A percentile compares a stretch with the other conserved stretches of the same genome.
These are phyloP conservation scores for Isabelozyma pseudorhagii DNA, from an alignment of 805 yeast species.

Conservation along the genomic window DNA sequence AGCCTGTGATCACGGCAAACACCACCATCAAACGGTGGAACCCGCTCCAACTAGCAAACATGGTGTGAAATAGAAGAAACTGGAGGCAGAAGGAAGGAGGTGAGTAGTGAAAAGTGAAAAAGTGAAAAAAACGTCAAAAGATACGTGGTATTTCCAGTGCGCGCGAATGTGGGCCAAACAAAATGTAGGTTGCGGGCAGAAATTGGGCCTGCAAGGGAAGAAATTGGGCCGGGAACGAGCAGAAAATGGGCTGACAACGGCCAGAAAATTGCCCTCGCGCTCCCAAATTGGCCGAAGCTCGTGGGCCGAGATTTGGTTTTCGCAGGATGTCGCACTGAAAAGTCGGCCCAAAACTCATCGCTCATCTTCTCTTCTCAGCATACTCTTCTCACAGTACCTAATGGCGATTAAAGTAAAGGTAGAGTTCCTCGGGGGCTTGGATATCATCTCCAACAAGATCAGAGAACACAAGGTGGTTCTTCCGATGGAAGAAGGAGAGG, in stretches of 20 bases:
- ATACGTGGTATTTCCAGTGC: not conserved
- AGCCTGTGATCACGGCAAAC: not conserved
- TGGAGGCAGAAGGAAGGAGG: no score
- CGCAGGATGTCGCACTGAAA: not conserved
- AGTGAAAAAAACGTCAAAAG: not conserved
- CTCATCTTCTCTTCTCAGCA: not conserved
- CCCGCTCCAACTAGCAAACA: not conserved
- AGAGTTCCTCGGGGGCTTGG: conserved; percentile 73
- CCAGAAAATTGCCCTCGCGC: no score
- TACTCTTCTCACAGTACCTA: not conserved
- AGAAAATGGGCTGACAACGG: not conserved
- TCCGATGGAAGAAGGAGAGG: conserved; percentile 41
- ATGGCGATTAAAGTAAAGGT: conserved; percentile 29
- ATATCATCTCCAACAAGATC: conserved; percentile 64
- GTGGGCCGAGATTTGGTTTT: no score
- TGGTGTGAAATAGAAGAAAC: not conserved
- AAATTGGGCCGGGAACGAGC: not conserved
- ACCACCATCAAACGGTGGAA: not conserved
- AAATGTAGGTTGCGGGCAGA: not conserved
- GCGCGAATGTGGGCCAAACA: not conserved
- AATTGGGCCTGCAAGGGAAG: not conserved
- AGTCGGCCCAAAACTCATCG: not conserved
- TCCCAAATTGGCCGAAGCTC: no score
- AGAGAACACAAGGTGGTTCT: conserved; percentile 49
- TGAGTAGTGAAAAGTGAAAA: not conserved